Base-by-base conservation (phyloP, 106 monocot genomes). In the Dendrobium nobile region DNA sequence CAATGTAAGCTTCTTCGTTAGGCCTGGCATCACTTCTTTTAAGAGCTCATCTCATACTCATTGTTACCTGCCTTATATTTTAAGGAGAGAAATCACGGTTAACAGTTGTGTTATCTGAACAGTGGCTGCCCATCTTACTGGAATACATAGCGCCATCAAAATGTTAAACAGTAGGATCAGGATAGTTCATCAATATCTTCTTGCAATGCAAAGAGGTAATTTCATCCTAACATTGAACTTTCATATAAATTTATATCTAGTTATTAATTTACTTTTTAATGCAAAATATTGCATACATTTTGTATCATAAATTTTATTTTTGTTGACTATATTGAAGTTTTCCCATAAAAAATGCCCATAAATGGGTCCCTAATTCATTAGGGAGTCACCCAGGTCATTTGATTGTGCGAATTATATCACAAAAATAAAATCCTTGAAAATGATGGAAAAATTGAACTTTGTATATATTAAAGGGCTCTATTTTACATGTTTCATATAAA, bases 91-190 rank as follows among this genome's bases (percentile, higher is more conserved):
- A 37, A 13, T 31, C 9, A 16, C 47, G 43, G 54, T 84, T 37
- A 75, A 82, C 20, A 77, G 64, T 41, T 40, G 7, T 5, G 37
- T 79, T 83, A 64, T 78, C 42, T 86, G 80, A 67, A 48, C 85
- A 97, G 97, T 99, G 95, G 95, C 98, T 84, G 95, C 98, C 73
- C 98, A 99, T 86, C 95, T 99, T 82, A 95, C 92, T 77, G 93
- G 98, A 48, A 99, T 99, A 77, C 91, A 99, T 87, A 99, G 95
- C 90, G 98, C 98, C 58, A 99, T 99, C 80, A 99, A 99, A 88
- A 99, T 99, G 98, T 87, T 99, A 20, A 91, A 99, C 81, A 95
- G 95, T 88, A 95, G 98, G 85, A 92, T 99, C 70, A 86, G 85
- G 81, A 67, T 99, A 51, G 85, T 99, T 77, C 91, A 99, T 75